A percentile compares a stretch with the other conserved stretches of the same genome.
Conservation (phyloP, 495 filamentous ascomycete species). For the Cercophora sp. region DNA sequence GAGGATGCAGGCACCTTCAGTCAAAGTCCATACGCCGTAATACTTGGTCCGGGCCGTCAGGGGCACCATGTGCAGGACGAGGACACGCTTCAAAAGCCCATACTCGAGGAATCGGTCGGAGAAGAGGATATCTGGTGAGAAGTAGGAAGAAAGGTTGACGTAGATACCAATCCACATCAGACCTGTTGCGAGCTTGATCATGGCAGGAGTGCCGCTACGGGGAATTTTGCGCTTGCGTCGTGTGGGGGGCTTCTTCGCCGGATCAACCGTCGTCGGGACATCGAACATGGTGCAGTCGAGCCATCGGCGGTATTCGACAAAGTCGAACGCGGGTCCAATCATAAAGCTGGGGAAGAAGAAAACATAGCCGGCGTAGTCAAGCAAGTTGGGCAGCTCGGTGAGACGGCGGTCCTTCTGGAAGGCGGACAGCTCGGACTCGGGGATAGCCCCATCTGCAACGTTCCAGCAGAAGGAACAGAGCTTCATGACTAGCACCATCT, state of each 20-base stretch:
- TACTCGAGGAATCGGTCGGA: slow-evolving; percentile 57
- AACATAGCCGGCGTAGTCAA: slow-evolving; percentile 86
- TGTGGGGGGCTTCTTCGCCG: slow-evolving; percentile 74
- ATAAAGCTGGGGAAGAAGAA: slow-evolving; percentile 92
- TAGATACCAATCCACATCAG: slow-evolving; percentile 76
- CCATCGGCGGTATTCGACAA: slow-evolving; percentile 85
- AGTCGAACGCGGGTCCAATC: slow-evolving; percentile 88
- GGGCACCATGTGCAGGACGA: slow-evolving; percentile 75
- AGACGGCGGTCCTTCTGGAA: slow-evolving; percentile 82
- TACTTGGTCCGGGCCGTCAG: slow-evolving; percentile 83
- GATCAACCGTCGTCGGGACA: slow-evolving; percentile 70
- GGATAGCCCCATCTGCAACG: slow-evolving; percentile 80
- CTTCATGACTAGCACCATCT: slow-evolving; percentile 99
- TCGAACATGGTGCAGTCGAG: slow-evolving; percentile 94
- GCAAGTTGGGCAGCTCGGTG: slow-evolving; percentile 60
- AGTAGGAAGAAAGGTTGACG: slow-evolving; percentile 69
- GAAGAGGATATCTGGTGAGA: slow-evolving; percentile 53
- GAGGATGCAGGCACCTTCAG: slow-evolving; percentile 92
- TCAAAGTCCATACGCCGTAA: slow-evolving; percentile 91
- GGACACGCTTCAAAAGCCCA: slow-evolving; percentile 66
- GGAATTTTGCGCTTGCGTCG: slow-evolving; percentile 94
- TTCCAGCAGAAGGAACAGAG: slow-evolving; percentile 98
- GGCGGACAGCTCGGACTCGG: slow-evolving; percentile 74
- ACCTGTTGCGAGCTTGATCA: slow-evolving; percentile 67
- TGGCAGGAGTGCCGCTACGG: slow-evolving; percentile 80